A percentile compares a stretch with the other conserved stretches of the same genome.
These are phyloP conservation scores for Terfezia boudieri DNA, from an alignment of 495 filamentous ascomycete species.

Conservation along the genomic window DNA sequence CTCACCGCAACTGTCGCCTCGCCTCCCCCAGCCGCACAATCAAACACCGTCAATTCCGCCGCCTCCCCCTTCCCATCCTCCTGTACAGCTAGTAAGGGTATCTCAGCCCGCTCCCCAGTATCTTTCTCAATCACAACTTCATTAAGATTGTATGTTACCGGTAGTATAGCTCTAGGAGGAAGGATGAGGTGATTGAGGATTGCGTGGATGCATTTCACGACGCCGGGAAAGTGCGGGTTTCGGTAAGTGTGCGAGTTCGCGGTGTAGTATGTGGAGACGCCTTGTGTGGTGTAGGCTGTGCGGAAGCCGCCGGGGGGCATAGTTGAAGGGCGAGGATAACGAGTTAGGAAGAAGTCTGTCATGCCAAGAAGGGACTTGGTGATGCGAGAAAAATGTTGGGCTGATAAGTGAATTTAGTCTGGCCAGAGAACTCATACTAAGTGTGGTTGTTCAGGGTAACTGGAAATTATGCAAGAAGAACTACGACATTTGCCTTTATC, in stretches of 20 bases:
- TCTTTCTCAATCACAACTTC: background rate
- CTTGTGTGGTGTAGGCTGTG: constrained; percentile 11
- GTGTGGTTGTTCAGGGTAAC: no score
- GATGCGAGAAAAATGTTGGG: no score
- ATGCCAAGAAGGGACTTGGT: no score
- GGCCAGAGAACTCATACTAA: no score
- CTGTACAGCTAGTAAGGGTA: background rate
- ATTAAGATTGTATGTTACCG: background rate
- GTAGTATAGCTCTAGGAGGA: background rate
- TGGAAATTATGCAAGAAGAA: no score
- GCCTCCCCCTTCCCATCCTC: background rate
- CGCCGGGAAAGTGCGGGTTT: constrained; percentile 13
- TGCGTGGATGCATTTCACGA: constrained; percentile 11
- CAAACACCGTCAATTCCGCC: constrained; percentile 3
- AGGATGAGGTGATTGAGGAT: constrained; percentile 6
- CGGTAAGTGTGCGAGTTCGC: constrained; percentile 8
- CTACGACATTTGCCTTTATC: no score
- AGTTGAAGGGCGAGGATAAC: no score
- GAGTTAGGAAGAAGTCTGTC: no score
- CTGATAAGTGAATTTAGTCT: no score
- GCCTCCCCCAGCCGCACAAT: constrained; percentile 10
- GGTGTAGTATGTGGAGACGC: constrained; percentile 15
- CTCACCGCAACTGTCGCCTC: constrained; percentile 9
- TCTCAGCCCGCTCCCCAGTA: no score
- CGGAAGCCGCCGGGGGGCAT: constrained; percentile 4